Conservation (phyloP, 805 yeast species). For the Candida gorgasii region DNA sequence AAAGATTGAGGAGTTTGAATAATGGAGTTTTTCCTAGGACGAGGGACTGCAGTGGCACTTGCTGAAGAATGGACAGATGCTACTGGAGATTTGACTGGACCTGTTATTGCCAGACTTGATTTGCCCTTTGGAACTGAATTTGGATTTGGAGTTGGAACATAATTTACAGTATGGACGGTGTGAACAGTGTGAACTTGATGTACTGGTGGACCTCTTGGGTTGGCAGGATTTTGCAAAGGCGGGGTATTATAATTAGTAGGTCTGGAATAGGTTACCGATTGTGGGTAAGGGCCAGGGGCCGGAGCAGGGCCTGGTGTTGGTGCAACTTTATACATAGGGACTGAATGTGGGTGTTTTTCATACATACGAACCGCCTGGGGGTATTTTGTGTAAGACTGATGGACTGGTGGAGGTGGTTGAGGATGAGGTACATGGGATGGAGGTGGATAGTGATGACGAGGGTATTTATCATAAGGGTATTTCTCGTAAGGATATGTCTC, state of each 20-base stretch:
- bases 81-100: too few relatives aligned
- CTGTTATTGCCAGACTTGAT: too few relatives aligned
- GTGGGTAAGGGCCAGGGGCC: too few relatives aligned
- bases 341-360: background rate
- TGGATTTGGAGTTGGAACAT: background rate
- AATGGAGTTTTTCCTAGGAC: slow-evolving; percentile 1
- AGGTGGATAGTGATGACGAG: background rate
- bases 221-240: background rate
- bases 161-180: background rate
- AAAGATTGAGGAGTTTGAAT: slow-evolving; percentile 2
- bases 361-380: background rate
- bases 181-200: background rate
- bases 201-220: background rate
- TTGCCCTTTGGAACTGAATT: background rate
- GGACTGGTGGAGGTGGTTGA: background rate
- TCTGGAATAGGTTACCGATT: background rate
- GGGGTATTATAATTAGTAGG: background rate
- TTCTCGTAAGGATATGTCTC: too few relatives aligned
- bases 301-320: too few relatives aligned
- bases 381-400: background rate
- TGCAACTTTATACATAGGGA: background rate
- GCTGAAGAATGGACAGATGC: background rate
- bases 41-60: too few relatives aligned
- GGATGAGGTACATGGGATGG: background rate
- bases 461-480: background rate